A percentile compares a stretch with the other conserved stretches of the same genome.
Conservation (phyloP, 768 basidiomycete species). For the Rhizopogon vulgaris region DNA sequence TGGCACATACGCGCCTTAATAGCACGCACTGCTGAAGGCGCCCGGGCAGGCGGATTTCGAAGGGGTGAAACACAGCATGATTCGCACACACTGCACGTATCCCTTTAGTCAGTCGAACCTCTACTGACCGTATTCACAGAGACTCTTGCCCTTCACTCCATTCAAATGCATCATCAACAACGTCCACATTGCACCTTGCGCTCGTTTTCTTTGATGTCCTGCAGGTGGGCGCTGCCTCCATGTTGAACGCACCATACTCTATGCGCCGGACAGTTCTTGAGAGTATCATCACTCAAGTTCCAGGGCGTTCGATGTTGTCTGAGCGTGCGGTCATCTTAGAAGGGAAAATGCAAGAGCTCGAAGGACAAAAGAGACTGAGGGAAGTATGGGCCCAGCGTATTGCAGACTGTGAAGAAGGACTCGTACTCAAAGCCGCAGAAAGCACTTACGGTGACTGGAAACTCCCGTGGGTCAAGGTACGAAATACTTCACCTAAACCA, state of each 20-base stretch:
- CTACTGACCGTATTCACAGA: slow-evolving; percentile 23
- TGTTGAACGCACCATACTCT: slow-evolving; percentile 52
- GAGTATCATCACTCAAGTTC: slow-evolving; percentile 40
- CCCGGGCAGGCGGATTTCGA: slow-evolving; percentile 28
- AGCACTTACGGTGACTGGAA: slow-evolving; percentile 60
- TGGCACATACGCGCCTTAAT: slow-evolving; percentile 66
- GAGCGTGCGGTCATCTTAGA: slow-evolving; percentile 40
- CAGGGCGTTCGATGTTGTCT: slow-evolving; percentile 61
- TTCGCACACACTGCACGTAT: slow-evolving; percentile 14
- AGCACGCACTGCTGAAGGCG: slow-evolving; percentile 49
- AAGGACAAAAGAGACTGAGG: slow-evolving; percentile 25
- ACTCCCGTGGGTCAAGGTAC: slow-evolving; percentile 77
- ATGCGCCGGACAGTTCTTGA: slow-evolving; percentile 60
- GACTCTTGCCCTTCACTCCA: slow-evolving; percentile 37
- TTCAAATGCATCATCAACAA: slow-evolving; percentile 31
- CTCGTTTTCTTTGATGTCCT: slow-evolving; percentile 88
- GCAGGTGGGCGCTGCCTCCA: slow-evolving; percentile 52
- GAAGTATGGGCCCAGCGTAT: slow-evolving; percentile 46
- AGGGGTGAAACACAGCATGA: slow-evolving; percentile 15
- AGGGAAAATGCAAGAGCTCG: slow-evolving; percentile 6
- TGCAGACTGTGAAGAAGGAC: slow-evolving; percentile 54
- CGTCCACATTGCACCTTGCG: slow-evolving; percentile 51
- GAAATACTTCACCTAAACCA: slow-evolving; percentile 9
- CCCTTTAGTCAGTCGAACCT: slow-evolving; percentile 21
- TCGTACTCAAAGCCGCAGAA: slow-evolving; percentile 72